A percentile compares a stretch with the other conserved stretches of the same genome.
phyloP scores from a whole-genome alignment of 345 rosid species.

The Salix caprea region DNA sequence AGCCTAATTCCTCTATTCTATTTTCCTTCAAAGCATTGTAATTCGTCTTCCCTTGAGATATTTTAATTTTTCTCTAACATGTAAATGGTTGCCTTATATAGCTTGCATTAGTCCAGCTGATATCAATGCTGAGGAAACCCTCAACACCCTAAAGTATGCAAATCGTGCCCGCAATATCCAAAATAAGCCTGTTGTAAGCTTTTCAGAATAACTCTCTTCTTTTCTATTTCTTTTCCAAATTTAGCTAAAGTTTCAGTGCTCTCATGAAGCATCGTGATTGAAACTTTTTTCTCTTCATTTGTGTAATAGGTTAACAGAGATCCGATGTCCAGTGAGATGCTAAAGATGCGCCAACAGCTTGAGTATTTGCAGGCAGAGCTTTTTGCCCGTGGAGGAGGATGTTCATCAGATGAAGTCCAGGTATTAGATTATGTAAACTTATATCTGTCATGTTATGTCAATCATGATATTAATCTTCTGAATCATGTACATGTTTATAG shows the following conservation, averaged over 20 bases:
- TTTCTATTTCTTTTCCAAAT: background rate
- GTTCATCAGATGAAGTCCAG: conserved; percentile 78
- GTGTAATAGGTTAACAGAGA: conserved; percentile 77
- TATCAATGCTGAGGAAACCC: conserved; percentile 96
- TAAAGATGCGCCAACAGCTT: conserved; percentile 93
- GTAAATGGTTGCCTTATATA: conserved; percentile 24
- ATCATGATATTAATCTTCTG: background rate
- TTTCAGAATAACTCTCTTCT: conserved; percentile 1
- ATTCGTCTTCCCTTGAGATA: background rate
- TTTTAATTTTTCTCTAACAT: background rate
- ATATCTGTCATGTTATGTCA: background rate
- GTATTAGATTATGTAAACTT: conserved; percentile 31
- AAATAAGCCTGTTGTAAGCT: conserved; percentile 95
- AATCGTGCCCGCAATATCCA: conserved; percentile 98
- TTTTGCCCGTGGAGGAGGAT: conserved; percentile 74
- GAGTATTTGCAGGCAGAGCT: conserved; percentile 97
- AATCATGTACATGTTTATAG: background rate
- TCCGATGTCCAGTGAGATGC: conserved; percentile 94
- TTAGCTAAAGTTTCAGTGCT: background rate
- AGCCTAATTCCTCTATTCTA: background rate
- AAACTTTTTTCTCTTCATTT: conserved; percentile 7
- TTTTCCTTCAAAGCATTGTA: conserved; percentile 1
- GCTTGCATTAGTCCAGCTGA: conserved; percentile 99
- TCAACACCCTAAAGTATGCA: conserved; percentile 93
- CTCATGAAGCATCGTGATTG: conserved; percentile 1